These are phyloP conservation scores for Nitzschia sp. DNA, from an alignment of 108 stramenopile species.

Conservation along the genomic window DNA sequence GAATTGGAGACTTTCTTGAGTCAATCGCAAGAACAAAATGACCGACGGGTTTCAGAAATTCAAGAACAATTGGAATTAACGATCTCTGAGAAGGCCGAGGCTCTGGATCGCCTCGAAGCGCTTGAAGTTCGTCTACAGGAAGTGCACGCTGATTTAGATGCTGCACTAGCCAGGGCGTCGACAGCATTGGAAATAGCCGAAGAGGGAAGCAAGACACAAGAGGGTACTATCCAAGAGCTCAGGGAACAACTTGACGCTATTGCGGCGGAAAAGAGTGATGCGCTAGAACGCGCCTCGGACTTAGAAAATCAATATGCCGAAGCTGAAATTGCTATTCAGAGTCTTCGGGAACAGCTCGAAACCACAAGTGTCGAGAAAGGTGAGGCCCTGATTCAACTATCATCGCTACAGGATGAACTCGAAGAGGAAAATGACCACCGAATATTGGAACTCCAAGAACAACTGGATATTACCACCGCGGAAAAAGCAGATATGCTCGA, in stretches of 20 bases:
- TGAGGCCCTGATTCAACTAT: neutral
- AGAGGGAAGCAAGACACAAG: neutral
- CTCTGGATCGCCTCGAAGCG: neutral
- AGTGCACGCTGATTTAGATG: slow-evolving; percentile 2
- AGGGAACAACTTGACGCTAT: neutral
- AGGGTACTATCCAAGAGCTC: neutral
- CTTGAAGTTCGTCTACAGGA: neutral
- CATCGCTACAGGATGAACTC: neutral
- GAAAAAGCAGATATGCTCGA: neutral
- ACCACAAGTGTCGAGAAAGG: neutral
- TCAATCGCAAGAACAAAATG: neutral
- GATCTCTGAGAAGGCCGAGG: neutral
- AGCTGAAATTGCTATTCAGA: neutral
- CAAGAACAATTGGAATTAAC: slow-evolving; percentile 1
- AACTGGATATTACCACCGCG: neutral
- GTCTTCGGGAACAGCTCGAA: neutral
- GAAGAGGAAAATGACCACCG: neutral
- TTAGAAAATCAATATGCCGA: neutral
- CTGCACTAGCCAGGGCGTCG: neutral
- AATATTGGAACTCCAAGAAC: neutral
- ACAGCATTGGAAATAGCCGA: neutral
- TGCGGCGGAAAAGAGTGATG: neutral
- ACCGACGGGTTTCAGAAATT: neutral
- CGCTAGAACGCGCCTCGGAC: neutral
- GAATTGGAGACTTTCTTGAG: neutral